These are phyloP conservation scores for Lactarius trivialis DNA, from an alignment of 768 basidiomycete genomes.

Conservation along the genomic window DNA sequence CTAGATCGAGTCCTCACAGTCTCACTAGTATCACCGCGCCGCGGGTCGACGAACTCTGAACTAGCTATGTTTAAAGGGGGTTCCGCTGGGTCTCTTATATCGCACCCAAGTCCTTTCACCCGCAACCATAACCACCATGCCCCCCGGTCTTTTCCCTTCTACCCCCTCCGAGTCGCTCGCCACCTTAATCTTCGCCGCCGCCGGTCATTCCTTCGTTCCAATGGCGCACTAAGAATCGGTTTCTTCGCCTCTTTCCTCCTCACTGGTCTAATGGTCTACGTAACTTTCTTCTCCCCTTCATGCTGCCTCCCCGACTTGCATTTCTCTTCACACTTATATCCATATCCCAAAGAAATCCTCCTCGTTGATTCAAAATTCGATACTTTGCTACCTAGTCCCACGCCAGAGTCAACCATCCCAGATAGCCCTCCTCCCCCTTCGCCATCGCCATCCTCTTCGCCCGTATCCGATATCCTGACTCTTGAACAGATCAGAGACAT, in stretches of 20 bases:
- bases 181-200: neutral
- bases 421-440: neutral
- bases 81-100: neutral
- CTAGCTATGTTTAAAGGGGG: neutral
- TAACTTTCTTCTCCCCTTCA: neutral
- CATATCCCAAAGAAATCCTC: neutral
- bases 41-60: neutral
- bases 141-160: neutral
- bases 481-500: slow-evolving; percentile 32
- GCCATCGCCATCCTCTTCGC: neutral
- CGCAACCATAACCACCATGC: neutral
- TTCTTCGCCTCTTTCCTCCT: slow-evolving; percentile 10
- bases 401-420: neutral
- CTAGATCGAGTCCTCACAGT: neutral
- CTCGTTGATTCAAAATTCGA: neutral
- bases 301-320: neutral
- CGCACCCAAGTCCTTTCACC: neutral
- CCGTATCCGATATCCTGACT: slow-evolving; percentile 23
- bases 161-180: neutral
- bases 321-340: neutral
- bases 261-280: slow-evolving; percentile 9
- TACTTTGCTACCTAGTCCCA: neutral
- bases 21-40: neutral
- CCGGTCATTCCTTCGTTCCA: neutral
- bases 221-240: neutral